A percentile compares a stretch with the other conserved stretches of the same genome.
Evolutionary conservation across 345 rosid species (phyloP).

Genomic region (Eucalyptus cloeziana): DNA sequence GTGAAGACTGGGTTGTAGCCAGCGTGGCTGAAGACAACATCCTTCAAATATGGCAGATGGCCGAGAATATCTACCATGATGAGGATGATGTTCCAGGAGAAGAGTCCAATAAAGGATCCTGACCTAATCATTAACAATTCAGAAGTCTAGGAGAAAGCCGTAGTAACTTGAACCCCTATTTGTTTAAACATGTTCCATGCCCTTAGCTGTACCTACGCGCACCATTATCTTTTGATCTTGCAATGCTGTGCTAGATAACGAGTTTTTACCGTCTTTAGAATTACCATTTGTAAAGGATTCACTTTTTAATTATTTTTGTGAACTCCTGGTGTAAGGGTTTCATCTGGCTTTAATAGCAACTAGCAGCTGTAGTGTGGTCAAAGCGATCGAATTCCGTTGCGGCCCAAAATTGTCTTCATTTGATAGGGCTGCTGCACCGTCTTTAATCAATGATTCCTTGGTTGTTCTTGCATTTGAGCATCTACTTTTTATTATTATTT

Average conservation of each 20-base stretch:
- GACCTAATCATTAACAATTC: not conserved
- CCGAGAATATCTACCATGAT: conserved; percentile 95
- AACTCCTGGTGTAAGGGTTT: not conserved
- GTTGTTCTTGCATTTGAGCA: not conserved
- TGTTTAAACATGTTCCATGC: not conserved
- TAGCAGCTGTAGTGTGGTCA: not conserved
- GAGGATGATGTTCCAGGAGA: conserved; percentile 89
- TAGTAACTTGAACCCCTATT: not conserved
- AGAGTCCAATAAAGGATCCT: conserved; percentile 51
- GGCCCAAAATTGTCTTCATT: not conserved
- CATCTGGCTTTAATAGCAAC: not conserved
- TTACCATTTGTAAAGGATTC: not conserved
- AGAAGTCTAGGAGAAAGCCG: not conserved
- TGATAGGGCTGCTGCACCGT: not conserved
- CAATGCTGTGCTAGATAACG: not conserved
- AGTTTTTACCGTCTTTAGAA: not conserved
- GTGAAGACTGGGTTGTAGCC: conserved; percentile 95
- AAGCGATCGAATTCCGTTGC: not conserved
- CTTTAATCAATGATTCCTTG: not conserved
- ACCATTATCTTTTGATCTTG: not conserved
- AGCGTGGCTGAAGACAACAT: conserved; percentile 99
- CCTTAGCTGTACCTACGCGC: not conserved
- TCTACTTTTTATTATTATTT: not conserved
- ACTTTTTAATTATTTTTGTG: not conserved
- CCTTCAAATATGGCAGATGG: conserved; percentile 99